Base-by-base conservation (phyloP, 352 stramenopile species). In the Blastocystis hominis region DNA sequence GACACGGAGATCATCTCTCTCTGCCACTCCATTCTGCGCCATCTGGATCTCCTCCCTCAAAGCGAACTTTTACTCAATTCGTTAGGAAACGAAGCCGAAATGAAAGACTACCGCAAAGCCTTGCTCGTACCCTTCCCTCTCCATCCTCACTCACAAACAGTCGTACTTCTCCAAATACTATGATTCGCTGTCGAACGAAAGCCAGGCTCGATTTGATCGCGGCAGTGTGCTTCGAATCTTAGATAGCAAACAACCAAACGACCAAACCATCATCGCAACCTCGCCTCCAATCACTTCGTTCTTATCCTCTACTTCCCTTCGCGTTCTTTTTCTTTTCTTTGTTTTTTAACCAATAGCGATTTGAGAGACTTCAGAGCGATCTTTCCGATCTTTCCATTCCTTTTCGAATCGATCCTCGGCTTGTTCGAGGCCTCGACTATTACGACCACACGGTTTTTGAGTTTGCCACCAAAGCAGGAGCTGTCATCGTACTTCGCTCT, bases 371-470 rank as follows among this genome's bases (percentile, higher is more conserved):
- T 34, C 44, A 68, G 20, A 15, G 62, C 20, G 42, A 30, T 50
- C 36, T 87, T 2, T 9, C 24, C 20, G n/a, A 46, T 15, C 34
- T 78, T 20, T 54, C 5, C 3, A 66, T 87, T 47, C 77, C 77
- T 6, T 87, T 76, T 30, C 15, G 13, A 44, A 20, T 78, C 24
- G 77, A 87, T 47, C 34, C 61, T 10, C 34, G 47, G 3, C 53
- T 87, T 17, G 77, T 87, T 44, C 62, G 77, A 17, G 77, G 77
- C 59, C 40, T 87, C 46, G 77, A 87, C 40, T 87, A 87, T 17
- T 87, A 87, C 24, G 62, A 87, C 44, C 59, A 87, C 30, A 56
- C 64, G n/a, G 66, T 78, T 13, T 87, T 87, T 61, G 77, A 87
- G 46, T 87, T 75, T 36, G 4, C 13, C 9, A 75, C 13, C 70